Conservation (phyloP, 2,329 filamentous ascomycete species). For the Penicillium hordei region DNA sequence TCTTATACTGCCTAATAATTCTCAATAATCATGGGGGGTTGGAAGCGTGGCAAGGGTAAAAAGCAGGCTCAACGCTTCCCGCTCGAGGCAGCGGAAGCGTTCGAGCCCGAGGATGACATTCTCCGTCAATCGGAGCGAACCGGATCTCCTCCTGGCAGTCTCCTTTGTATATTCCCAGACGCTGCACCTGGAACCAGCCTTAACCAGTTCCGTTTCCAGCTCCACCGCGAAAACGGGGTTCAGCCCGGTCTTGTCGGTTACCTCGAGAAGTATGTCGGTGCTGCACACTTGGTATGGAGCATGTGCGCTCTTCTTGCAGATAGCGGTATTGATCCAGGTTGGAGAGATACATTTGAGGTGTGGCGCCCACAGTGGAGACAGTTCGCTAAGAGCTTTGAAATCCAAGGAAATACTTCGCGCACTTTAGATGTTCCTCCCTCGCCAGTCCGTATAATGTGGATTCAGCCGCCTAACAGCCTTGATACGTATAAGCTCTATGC, state of each 20-base stretch:
- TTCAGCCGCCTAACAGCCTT: not conserved
- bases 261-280: not conserved
- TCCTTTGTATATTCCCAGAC: not conserved
- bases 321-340: not conserved
- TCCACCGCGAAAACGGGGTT: not conserved
- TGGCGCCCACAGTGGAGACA: not conserved
- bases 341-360: not conserved
- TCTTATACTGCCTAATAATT: not conserved
- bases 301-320: constrained; percentile 4
- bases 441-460: not conserved
- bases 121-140: not conserved
- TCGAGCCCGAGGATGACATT: not conserved
- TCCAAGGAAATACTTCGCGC: not conserved
- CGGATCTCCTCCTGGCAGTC: not conserved
- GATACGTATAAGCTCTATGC: not conserved
- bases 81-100: not conserved
- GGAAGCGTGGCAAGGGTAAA: not conserved
- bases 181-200: not conserved
- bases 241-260: not conserved
- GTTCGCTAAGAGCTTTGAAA: not conserved
- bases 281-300: not conserved
- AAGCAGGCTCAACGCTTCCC: not conserved
- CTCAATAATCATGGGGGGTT: not conserved
- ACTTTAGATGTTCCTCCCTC: not conserved
- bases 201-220: constrained; percentile 3